A percentile compares a stretch with the other conserved stretches of the same genome.
phyloP scores from a whole-genome alignment of 495 filamentous ascomycete species.

The Xylaria castorea region DNA sequence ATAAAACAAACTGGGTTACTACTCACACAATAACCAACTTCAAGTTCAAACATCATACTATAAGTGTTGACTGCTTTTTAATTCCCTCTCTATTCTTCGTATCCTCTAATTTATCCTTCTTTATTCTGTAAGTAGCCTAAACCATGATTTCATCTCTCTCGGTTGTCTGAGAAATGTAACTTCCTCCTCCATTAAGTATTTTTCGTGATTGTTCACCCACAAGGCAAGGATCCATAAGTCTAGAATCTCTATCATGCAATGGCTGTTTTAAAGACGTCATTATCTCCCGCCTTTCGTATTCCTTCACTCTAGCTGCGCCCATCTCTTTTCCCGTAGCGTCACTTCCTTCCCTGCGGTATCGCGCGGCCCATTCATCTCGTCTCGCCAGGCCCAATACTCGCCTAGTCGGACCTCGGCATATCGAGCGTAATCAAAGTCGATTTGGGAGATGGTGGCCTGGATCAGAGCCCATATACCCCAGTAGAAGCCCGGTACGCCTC shows the following conservation, averaged over 20 bases:
- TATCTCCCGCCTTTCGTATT: not conserved
- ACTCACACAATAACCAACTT: not conserved
- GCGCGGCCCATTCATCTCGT: conserved; percentile 68
- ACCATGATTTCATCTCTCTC: not conserved
- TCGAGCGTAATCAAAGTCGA: conserved; percentile 94
- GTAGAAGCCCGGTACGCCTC: conserved; percentile 86
- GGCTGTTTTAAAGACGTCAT: not conserved
- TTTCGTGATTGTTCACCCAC: not conserved
- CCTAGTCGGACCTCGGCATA: conserved; percentile 89
- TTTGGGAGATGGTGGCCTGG: conserved; percentile 91
- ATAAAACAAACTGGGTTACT: not conserved
- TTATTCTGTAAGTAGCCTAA: not conserved
- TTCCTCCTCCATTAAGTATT: not conserved
- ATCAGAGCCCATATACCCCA: conserved; percentile 98
- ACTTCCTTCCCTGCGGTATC: conserved; percentile 62
- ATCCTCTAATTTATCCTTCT: not conserved
- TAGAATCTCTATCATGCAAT: conserved; percentile 4
- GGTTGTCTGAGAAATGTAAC: not conserved
- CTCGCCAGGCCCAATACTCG: conserved; percentile 97
- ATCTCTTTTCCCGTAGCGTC: conserved; percentile 80
- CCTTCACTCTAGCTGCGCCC: conserved; percentile 63
- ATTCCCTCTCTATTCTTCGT: not conserved
- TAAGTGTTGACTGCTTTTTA: not conserved
- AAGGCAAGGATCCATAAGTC: not conserved
- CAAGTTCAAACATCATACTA: not conserved